phyloP scores from a whole-genome alignment of 2,329 filamentous ascomycete species.

The Akanthomyces dipterigenus region DNA sequence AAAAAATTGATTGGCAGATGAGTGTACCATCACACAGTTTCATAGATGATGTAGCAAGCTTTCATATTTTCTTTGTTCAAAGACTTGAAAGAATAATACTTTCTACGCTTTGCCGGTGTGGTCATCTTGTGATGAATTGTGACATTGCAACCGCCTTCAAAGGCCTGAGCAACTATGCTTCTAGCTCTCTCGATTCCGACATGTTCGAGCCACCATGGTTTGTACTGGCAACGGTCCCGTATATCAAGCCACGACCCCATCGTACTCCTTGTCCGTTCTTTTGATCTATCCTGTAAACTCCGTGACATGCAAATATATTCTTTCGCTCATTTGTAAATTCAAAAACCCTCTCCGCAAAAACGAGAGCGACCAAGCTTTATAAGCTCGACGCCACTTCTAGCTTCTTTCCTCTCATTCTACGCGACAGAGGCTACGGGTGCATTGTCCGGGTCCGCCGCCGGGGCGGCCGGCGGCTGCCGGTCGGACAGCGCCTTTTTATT shows the following conservation, averaged over 20 bases:
- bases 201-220: background rate
- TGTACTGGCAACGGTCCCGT: background rate
- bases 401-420: conserved; percentile 8
- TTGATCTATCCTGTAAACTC: conserved; percentile 2
- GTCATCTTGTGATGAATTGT: background rate
- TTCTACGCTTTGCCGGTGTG: background rate
- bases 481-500: conserved; percentile 30
- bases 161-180: background rate
- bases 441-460: conserved; percentile 11
- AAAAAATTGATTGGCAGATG: conserved; percentile 17
- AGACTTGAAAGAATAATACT: background rate
- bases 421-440: conserved; percentile 10
- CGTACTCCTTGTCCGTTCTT: background rate
- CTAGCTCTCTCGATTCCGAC: background rate
- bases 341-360: background rate
- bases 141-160: background rate
- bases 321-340: background rate
- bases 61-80: conserved; percentile 24
- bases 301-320: background rate
- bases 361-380: background rate
- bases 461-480: background rate
- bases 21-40: conserved; percentile 28
- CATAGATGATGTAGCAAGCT: conserved; percentile 26
- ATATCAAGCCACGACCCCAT: background rate
- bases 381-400: background rate